Evolutionary conservation across 2,329 filamentous ascomycete species (phyloP), one percentile per base, ranked within the genome.

Genomic region (Keithomyces neogunnii): DNA sequence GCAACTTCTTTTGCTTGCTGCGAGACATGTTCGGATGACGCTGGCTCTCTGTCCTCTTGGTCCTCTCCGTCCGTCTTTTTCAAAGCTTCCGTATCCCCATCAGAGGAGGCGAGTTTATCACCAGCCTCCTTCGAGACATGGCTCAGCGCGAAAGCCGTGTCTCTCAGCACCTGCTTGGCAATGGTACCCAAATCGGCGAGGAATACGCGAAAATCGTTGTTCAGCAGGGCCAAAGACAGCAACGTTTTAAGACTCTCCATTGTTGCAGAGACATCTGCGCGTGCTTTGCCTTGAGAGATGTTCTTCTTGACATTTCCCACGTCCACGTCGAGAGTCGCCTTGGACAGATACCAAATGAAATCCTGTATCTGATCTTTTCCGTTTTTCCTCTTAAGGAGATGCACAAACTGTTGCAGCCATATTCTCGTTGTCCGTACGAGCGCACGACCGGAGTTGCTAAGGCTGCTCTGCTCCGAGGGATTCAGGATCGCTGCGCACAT

Each of bases 131-230:
- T 80, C 0, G 91, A 89, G 1, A 85, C 86, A 13, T 84, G 77
- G 0, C 90, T 88, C 5, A 96, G 66, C 0, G 87, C 85, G 55
- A 89, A 85, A 0, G 90, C 89, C 3, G 90, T 90, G 60, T 96
- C 91, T 48, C 83, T 84, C 64, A 96, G 90, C 1, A 97, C 85
- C 63, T 96, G 86, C 42, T 87, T 83, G 10, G 85, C 87, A 45
- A 96, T 80, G 0, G 84, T 84, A 45, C 84, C 83, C 40, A 96
- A 69, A 61, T 97, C 92, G 9, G 85, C 81, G 44, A 96, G 73
- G 60, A 97, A 90, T 5, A 91, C 75, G 39, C 91, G 84, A 66
- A 97, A 96, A 61, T 96, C 90, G 0, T 86, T 84, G 64, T 97
- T 97, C 11, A 88, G 89, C 43, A 97, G 73, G 1, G 96, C 78